Evolutionary conservation across 805 yeast species (phyloP).

Genomic region (Saccharomycopsis fodiens): DNA sequence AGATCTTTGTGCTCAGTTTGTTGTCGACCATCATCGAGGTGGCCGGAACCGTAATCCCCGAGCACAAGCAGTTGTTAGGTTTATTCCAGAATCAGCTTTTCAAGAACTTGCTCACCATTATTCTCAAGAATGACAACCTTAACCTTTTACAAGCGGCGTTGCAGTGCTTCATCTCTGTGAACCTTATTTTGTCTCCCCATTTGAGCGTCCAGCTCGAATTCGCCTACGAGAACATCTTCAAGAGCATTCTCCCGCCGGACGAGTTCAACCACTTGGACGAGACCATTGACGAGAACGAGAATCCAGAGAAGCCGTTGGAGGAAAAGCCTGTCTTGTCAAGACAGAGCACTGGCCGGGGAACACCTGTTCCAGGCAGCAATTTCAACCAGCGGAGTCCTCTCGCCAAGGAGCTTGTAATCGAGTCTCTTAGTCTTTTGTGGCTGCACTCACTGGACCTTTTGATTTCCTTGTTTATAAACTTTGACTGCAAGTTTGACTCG

Average conservation of each 20-base stretch:
- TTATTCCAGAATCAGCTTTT: constrained; percentile 76
- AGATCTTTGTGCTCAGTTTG: constrained; percentile 73
- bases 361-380: constrained; percentile 26
- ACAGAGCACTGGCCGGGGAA: constrained; percentile 19
- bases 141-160: constrained; percentile 68
- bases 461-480: constrained; percentile 67
- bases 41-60: constrained; percentile 50
- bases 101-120: constrained; percentile 73
- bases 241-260: constrained; percentile 41
- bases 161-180: constrained; percentile 65
- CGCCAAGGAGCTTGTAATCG: constrained; percentile 77
- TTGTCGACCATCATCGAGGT: constrained; percentile 77
- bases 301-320: constrained; percentile 1
- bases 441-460: constrained; percentile 72
- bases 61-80: constrained; percentile 44
- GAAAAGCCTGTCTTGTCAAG: neutral
- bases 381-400: constrained; percentile 27
- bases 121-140: constrained; percentile 67
- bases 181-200: constrained; percentile 55
- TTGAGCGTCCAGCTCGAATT: constrained; percentile 79
- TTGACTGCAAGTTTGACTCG: constrained; percentile 77
- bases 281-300: constrained; percentile 17
- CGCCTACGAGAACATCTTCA: constrained; percentile 55
- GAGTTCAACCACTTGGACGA: constrained; percentile 21
- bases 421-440: constrained; percentile 77